Conservation (phyloP, 495 filamentous ascomycete species). For the Lichina pygmaea region DNA sequence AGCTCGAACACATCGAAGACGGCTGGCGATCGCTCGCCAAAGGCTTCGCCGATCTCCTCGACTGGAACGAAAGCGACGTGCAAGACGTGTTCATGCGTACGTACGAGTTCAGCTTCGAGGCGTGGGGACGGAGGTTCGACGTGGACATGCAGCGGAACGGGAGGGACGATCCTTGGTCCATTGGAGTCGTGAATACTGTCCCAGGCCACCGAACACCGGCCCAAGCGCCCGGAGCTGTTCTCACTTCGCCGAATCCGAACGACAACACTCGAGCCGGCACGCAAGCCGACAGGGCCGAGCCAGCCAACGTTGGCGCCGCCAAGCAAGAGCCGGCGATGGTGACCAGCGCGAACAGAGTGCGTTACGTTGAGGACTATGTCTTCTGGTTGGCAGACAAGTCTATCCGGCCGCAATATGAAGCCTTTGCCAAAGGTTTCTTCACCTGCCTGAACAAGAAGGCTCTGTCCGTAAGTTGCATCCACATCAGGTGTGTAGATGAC, state of each 20-base stretch:
- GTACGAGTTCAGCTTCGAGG: conserved; percentile 62
- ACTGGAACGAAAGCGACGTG: conserved; percentile 59
- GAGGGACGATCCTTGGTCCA: background rate
- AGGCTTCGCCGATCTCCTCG: conserved; percentile 39
- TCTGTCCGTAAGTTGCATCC: conserved; percentile 13
- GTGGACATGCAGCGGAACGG: conserved; percentile 24
- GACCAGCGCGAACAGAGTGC: conserved; percentile 46
- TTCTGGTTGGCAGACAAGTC: conserved; percentile 58
- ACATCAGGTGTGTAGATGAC: background rate
- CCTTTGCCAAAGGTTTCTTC: conserved; percentile 63
- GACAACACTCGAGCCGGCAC: no score
- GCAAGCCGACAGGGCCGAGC: background rate
- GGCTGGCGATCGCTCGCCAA: conserved; percentile 63
- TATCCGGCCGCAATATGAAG: conserved; percentile 46
- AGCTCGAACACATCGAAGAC: conserved; percentile 50
- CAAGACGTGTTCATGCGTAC: conserved; percentile 54
- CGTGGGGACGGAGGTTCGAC: conserved; percentile 27
- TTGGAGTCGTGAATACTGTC: no score
- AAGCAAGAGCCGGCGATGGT: conserved; percentile 29
- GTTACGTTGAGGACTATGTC: conserved; percentile 74
- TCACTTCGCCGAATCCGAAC: no score
- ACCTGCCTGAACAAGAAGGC: conserved; percentile 42
- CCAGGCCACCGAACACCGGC: no score
- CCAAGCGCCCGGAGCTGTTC: no score
- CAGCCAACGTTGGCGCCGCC: background rate